phyloP scores from a whole-genome alignment of 179 eudicot species.

The Vitellaria paradoxa region DNA sequence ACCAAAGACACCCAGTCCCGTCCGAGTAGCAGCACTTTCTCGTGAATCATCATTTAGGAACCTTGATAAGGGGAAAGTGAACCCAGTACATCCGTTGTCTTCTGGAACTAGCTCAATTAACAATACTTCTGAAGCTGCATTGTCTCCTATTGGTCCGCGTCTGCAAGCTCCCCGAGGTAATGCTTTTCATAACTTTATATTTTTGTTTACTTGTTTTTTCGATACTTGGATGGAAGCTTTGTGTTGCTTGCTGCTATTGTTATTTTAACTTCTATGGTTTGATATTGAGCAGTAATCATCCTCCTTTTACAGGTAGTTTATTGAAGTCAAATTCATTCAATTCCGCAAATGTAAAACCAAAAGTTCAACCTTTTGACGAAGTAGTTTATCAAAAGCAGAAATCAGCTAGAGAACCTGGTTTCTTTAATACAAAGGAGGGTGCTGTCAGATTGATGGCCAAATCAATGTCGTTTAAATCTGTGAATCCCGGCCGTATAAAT shows the following conservation, averaged over 20 bases:
- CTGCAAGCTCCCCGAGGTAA: constrained; percentile 32
- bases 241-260: background rate
- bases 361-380: constrained; percentile 60
- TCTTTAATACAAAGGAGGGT: constrained; percentile 55
- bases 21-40: constrained; percentile 39
- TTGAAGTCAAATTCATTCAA: constrained; percentile 75
- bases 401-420: constrained; percentile 31
- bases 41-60: constrained; percentile 50
- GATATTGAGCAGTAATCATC: constrained; percentile 11
- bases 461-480: constrained; percentile 71
- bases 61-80: constrained; percentile 50
- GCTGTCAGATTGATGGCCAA: constrained; percentile 45
- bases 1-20: constrained; percentile 44
- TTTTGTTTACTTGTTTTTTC: background rate
- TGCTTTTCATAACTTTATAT: background rate
- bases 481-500: constrained; percentile 41
- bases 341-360: constrained; percentile 51
- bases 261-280: background rate
- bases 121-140: constrained; percentile 43
- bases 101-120: constrained; percentile 26
- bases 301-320: constrained; percentile 54
- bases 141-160: constrained; percentile 34
- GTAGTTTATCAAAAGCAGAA: constrained; percentile 58
- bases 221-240: background rate
- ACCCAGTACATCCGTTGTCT: constrained; percentile 37